Percentiles rank a stretch among this genome's conserved stretches.
Evolutionary conservation across 257 asterid species (phyloP).

Genomic region (Penstemon davidsonii): DNA sequence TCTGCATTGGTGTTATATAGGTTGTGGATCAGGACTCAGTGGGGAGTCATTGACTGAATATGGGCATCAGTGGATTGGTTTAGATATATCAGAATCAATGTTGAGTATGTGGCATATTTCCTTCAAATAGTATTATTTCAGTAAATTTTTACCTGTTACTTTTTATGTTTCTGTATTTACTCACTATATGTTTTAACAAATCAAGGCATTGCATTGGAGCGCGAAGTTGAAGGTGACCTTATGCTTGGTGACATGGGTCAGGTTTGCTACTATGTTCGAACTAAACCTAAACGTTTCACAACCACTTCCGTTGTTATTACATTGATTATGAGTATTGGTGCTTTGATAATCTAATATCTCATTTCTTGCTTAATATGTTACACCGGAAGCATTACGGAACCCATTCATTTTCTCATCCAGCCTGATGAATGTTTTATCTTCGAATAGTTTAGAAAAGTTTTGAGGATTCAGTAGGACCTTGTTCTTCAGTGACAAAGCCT

Average conservation of each 20-base stretch:
- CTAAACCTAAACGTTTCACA: background rate
- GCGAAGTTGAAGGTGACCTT: conserved; percentile 91
- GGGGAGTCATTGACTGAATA: conserved; percentile 86
- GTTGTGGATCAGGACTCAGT: conserved; percentile 98
- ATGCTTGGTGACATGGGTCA: conserved; percentile 94
- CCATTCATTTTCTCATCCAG: no score
- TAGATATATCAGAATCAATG: conserved; percentile 92
- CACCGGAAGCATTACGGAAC: background rate
- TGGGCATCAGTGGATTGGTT: conserved; percentile 96
- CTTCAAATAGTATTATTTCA: background rate
- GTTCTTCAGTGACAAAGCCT: conserved; percentile 2
- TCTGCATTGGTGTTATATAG: conserved; percentile 36
- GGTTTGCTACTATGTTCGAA: conserved; percentile 39
- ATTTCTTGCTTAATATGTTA: background rate
- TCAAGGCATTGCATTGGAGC: conserved; percentile 84
- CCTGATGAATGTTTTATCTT: no score
- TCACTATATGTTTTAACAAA: conserved; percentile 14
- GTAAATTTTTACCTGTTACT: conserved; percentile 7
- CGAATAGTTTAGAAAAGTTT: background rate
- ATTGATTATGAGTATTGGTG: background rate
- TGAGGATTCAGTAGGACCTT: conserved; percentile 10
- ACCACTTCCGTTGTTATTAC: background rate
- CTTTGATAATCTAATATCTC: background rate
- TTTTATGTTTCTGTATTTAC: conserved; percentile 15
- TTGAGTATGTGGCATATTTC: conserved; percentile 46